Conservation (phyloP, 768 basidiomycete species). For the Hysterangium stoloniferum region DNA sequence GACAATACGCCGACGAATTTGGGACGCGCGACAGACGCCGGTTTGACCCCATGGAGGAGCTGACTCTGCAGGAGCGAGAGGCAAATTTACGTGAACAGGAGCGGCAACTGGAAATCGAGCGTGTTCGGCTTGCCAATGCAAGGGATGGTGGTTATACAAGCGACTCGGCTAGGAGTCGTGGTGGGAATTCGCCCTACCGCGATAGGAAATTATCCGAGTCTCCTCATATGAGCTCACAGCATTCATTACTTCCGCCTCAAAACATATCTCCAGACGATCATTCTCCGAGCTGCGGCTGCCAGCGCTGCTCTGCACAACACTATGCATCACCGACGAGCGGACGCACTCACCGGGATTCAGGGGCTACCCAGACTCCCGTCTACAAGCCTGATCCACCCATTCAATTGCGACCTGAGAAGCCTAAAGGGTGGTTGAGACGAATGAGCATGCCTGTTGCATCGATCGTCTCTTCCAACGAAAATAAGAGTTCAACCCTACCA, state of each 20-base stretch:
- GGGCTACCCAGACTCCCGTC: conserved; percentile 19
- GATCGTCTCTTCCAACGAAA: conserved; percentile 18
- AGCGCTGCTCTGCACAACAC: conserved; percentile 50
- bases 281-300: conserved; percentile 60
- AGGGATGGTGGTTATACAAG: conserved; percentile 20
- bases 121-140: conserved; percentile 33
- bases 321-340: conserved; percentile 33
- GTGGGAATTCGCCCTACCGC: conserved; percentile 9
- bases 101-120: conserved; percentile 52
- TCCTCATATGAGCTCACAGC: neutral
- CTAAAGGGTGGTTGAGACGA: conserved; percentile 68
- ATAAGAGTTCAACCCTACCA: neutral
- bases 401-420: conserved; percentile 43
- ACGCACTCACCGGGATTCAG: neutral
- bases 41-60: conserved; percentile 42
- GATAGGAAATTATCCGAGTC: conserved; percentile 39
- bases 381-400: conserved; percentile 38
- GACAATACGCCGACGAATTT: conserved; percentile 20
- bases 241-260: conserved; percentile 14
- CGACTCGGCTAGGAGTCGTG: conserved; percentile 24
- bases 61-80: conserved; percentile 44
- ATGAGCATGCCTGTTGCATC: conserved; percentile 76
- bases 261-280: conserved; percentile 32
- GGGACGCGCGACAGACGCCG: conserved; percentile 30
- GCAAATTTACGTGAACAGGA: conserved; percentile 45